phyloP scores from a whole-genome alignment of 192 early-diverging fungal genomes.

The Backusella morwellensis region DNA sequence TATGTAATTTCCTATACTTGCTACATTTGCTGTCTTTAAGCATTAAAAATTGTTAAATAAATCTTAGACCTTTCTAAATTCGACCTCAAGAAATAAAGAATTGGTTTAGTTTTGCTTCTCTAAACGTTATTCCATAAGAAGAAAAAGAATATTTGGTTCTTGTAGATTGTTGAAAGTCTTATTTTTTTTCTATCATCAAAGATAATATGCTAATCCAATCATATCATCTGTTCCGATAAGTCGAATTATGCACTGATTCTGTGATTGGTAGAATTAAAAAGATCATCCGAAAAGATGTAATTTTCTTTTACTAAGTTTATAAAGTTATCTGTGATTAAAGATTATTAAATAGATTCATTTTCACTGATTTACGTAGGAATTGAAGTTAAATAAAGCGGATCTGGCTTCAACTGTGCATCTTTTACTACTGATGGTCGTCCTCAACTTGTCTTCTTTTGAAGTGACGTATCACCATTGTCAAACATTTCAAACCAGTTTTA shows the following conservation, averaged over 20 bases:
- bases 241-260: too few relatives aligned
- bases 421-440: too few relatives aligned
- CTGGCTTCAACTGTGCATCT: too few relatives aligned
- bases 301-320: too few relatives aligned
- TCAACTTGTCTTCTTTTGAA: not conserved
- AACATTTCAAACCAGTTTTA: not conserved
- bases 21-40: not conserved
- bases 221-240: too few relatives aligned
- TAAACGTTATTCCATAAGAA: not conserved
- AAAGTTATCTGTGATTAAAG: too few relatives aligned
- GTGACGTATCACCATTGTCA: not conserved
- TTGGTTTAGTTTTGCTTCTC: not conserved
- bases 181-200: not conserved
- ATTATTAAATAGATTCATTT: too few relatives aligned
- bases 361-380: too few relatives aligned
- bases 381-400: too few relatives aligned
- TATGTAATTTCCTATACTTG: not conserved
- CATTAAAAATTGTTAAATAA: not conserved
- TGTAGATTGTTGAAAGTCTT: not conserved
- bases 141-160: not conserved
- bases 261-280: too few relatives aligned
- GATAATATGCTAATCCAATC: not conserved
- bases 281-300: too few relatives aligned
- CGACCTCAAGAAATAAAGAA: not conserved
- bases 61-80: not conserved